A percentile compares a stretch with the other conserved stretches of the same genome.
Evolutionary conservation across 108 stramenopile species (phyloP).

Genomic region (Cylindrotheca fusiformis): DNA sequence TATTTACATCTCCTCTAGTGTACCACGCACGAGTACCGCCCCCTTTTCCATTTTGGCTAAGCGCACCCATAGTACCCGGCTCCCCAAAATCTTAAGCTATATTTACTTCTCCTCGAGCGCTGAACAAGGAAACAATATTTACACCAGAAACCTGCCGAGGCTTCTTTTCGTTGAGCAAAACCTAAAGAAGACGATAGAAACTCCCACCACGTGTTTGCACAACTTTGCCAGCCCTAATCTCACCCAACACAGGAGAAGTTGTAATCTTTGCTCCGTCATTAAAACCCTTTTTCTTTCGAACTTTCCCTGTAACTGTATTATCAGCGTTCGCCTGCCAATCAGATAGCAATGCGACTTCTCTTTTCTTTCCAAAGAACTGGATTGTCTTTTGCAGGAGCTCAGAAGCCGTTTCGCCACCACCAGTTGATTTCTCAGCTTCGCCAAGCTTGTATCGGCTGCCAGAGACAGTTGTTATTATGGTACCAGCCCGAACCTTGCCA

Average conservation of each 20-base stretch:
- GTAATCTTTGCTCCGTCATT: constrained; percentile 76
- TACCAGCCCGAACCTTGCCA: constrained; percentile 48
- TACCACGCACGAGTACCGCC: too few species aligned
- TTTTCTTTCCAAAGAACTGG: background rate
- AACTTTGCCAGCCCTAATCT: constrained; percentile 62
- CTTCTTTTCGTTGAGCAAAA: too few species aligned
- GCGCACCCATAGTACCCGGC: too few species aligned
- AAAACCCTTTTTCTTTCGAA: constrained; percentile 73
- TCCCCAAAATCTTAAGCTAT: too few species aligned
- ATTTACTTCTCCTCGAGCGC: too few species aligned
- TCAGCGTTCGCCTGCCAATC: constrained; percentile 75
- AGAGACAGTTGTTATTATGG: constrained; percentile 60
- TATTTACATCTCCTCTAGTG: too few species aligned
- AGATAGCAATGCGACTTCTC: constrained; percentile 49
- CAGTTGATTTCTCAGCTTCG: background rate
- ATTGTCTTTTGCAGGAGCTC: background rate
- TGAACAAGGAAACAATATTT: too few species aligned
- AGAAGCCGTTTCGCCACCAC: background rate
- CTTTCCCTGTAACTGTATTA: constrained; percentile 72
- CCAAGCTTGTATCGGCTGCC: constrained; percentile 72
- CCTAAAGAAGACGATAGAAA: constrained; percentile 66
- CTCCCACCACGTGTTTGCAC: constrained; percentile 77
- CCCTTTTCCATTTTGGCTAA: too few species aligned
- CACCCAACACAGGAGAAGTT: constrained; percentile 72
- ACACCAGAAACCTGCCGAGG: too few species aligned